Conservation (phyloP, 495 filamentous ascomycete genomes). For the Penicillium atrosanguineum region DNA sequence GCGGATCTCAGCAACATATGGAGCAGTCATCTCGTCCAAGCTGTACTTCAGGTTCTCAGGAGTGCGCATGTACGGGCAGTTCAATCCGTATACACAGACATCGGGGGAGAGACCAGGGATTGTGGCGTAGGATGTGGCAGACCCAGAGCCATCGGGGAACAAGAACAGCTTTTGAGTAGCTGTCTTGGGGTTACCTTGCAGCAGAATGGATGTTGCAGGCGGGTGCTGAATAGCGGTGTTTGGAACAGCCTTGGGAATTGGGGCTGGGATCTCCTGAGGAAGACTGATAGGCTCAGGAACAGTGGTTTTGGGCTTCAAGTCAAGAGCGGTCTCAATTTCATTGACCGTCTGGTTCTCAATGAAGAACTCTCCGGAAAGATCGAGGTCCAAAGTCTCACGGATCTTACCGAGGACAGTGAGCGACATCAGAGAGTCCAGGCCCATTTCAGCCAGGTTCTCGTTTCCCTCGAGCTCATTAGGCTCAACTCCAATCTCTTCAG, state of each 20-base stretch:
- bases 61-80: conserved; percentile 65
- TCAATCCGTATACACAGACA: conserved; percentile 58
- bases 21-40: conserved; percentile 54
- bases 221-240: conserved; percentile 29
- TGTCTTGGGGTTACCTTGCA: conserved; percentile 48
- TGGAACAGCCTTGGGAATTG: conserved; percentile 15
- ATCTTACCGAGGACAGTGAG: conserved; percentile 49
- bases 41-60: conserved; percentile 55
- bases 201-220: conserved; percentile 48
- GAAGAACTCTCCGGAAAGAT: conserved; percentile 56
- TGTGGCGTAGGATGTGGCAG: conserved; percentile 59
- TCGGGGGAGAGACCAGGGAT: conserved; percentile 56
- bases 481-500: conserved; percentile 66
- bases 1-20: conserved; percentile 64
- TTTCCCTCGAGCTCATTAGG: conserved; percentile 56
- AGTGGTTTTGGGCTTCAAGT: conserved; percentile 35
- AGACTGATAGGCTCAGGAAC: conserved; percentile 22
- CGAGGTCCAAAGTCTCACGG: conserved; percentile 53
- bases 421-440: conserved; percentile 55
- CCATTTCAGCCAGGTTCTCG: conserved; percentile 45
- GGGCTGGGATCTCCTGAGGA: conserved; percentile 16
- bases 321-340: conserved; percentile 47
- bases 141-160: conserved; percentile 51
- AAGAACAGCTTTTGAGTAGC: conserved; percentile 45
- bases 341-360: conserved; percentile 59